Evolutionary conservation across 805 yeast species (phyloP).

Genomic region (Myxozyma monticola): DNA sequence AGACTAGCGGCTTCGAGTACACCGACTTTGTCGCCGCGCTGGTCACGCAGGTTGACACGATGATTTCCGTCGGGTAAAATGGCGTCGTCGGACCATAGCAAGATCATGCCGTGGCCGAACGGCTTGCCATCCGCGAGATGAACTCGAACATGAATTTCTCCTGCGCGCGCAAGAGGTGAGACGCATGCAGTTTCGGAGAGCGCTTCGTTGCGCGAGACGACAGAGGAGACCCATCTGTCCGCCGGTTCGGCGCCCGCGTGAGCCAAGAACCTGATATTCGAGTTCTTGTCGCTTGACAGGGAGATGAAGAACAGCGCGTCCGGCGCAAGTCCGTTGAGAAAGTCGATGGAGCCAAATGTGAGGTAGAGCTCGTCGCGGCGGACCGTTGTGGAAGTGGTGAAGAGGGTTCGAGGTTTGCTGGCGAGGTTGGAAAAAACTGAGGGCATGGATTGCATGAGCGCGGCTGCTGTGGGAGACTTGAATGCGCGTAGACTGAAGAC

Average conservation of each 20-base stretch:
- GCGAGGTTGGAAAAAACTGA: conserved; percentile 11
- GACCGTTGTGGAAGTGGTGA: conserved; percentile 16
- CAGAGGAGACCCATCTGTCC: conserved; percentile 51
- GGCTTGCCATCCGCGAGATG: conserved; percentile 60
- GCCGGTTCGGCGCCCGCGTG: conserved; percentile 7
- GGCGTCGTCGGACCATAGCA: conserved; percentile 37
- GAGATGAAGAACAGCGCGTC: conserved; percentile 18
- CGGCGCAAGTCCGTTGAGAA: conserved; percentile 4
- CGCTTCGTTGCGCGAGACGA: conserved; percentile 68
- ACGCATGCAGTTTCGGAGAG: conserved; percentile 71
- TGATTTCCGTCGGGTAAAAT: conserved; percentile 17
- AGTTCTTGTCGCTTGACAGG: conserved; percentile 9
- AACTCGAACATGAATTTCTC: conserved; percentile 56
- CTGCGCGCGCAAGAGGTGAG: conserved; percentile 53
- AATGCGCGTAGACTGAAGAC: conserved; percentile 73
- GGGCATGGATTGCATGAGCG: conserved; percentile 15
- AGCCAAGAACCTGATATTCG: conserved; percentile 7
- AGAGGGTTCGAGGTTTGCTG: conserved; percentile 18
- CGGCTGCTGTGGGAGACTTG: conserved; percentile 42
- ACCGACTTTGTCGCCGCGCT: conserved; percentile 11
- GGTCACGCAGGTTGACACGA: conserved; percentile 2
- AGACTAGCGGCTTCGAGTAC: conserved; percentile 8
- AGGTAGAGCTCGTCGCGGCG: conserved; percentile 28
- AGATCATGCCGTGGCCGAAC: conserved; percentile 58
- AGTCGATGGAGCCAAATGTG: conserved; percentile 18